Evolutionary conservation across 768 basidiomycete species (phyloP).

Genomic region (Cystofilobasidium bisporidii): DNA sequence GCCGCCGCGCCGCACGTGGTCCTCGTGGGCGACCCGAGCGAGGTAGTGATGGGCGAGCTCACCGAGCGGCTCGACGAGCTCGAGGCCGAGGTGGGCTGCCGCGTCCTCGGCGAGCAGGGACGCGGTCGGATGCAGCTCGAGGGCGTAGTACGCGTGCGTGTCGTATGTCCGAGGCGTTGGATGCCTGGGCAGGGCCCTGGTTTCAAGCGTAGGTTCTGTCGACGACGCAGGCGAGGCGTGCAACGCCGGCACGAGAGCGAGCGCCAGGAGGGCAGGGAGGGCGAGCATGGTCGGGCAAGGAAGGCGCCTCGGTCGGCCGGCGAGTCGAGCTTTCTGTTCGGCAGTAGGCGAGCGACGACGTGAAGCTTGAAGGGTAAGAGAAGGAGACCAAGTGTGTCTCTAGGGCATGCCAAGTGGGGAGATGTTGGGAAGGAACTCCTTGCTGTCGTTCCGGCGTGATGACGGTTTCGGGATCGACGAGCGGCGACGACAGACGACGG

Average conservation of each 20-base stretch:
- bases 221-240: not conserved
- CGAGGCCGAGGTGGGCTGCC: slow-evolving; percentile 56
- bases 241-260: not conserved
- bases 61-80: slow-evolving; percentile 80
- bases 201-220: not conserved
- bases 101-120: slow-evolving; percentile 57
- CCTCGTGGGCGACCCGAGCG: slow-evolving; percentile 47
- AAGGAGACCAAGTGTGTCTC: too few species aligned
- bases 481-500: not conserved
- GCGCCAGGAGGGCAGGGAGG: not conserved
- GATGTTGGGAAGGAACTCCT: too few species aligned
- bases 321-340: too few species aligned
- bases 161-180: slow-evolving; percentile 39
- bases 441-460: not conserved
- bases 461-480: not conserved
- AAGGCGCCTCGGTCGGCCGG: not conserved
- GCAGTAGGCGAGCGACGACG: too few species aligned
- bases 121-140: slow-evolving; percentile 36
- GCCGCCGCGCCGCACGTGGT: not conserved
- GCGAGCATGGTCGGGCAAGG: not conserved
- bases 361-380: too few species aligned
- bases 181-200: slow-evolving; percentile 6
- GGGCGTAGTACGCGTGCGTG: slow-evolving; percentile 62
- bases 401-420: too few species aligned
- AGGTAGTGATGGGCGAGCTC: slow-evolving; percentile 76